These are phyloP conservation scores for Calophaca sinica DNA, from an alignment of 306 rosid genomes.

Conservation along the genomic window DNA sequence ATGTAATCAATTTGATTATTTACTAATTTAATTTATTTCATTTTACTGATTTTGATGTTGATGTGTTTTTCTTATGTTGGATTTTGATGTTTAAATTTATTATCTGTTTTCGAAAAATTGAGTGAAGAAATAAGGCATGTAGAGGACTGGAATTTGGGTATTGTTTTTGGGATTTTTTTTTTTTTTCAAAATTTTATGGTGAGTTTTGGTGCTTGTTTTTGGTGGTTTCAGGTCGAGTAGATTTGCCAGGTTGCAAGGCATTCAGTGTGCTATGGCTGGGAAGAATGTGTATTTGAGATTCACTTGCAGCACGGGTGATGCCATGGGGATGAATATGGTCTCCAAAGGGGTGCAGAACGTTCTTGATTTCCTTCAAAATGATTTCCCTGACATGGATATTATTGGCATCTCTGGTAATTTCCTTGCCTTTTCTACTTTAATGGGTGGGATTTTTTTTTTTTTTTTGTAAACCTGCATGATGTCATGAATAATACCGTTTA, in stretches of 20 bases:
- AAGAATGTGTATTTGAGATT: conserved; percentile 70
- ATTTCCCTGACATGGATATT: conserved; percentile 83
- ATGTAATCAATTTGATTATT: neutral
- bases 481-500: conserved; percentile 1
- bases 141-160: conserved; percentile 9
- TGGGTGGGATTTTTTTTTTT: conserved; percentile 14
- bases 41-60: conserved; percentile 22
- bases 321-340: conserved; percentile 94
- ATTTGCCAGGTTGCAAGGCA: conserved; percentile 71
- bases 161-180: neutral
- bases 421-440: conserved; percentile 12
- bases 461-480: conserved; percentile 21
- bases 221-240: conserved; percentile 68
- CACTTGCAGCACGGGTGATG: conserved; percentile 82
- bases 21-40: neutral
- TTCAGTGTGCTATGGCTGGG: conserved; percentile 70
- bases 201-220: conserved; percentile 22
- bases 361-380: conserved; percentile 72
- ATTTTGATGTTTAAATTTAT: neutral
- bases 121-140: neutral
- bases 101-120: conserved; percentile 5
- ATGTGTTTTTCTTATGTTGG: neutral
- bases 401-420: conserved; percentile 80
- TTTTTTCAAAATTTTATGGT: neutral
- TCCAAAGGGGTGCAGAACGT: conserved; percentile 86